phyloP scores from a whole-genome alignment of 2,329 filamentous ascomycete genomes.

The Penicillium sp. region DNA sequence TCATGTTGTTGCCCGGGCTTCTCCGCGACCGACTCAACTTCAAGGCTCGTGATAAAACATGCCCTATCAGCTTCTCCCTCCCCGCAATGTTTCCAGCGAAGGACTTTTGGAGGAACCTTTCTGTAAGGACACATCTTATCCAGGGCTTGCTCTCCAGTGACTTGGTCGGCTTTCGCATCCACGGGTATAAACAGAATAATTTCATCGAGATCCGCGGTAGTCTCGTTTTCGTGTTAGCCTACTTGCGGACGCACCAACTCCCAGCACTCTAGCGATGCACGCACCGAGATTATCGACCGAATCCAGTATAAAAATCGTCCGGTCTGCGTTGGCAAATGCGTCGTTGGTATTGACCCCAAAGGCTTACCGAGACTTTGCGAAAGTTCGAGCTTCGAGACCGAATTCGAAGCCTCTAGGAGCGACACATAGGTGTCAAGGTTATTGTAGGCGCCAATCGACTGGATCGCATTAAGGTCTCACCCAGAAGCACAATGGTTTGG shows the following conservation, averaged over 20 bases:
- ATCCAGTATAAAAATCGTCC: slow-evolving; percentile 80
- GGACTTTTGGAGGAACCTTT: slow-evolving; percentile 88
- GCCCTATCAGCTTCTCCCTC: slow-evolving; percentile 92
- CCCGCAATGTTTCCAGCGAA: slow-evolving; percentile 92
- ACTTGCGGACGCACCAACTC: background rate
- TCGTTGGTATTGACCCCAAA: slow-evolving; percentile 92
- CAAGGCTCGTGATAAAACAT: slow-evolving; percentile 65
- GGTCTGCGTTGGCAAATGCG: slow-evolving; percentile 85
- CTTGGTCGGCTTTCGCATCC: slow-evolving; percentile 95
- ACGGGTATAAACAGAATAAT: slow-evolving; percentile 88
- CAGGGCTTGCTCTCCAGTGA: slow-evolving; percentile 81
- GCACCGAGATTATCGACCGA: slow-evolving; percentile 70
- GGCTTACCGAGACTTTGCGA: slow-evolving; percentile 77
- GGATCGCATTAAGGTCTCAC: slow-evolving; percentile 95
- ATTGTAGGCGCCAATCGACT: slow-evolving; percentile 91
- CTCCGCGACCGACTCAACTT: slow-evolving; percentile 74
- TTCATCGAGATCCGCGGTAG: slow-evolving; percentile 85
- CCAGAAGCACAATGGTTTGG: slow-evolving; percentile 87
- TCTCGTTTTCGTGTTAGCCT: slow-evolving; percentile 58
- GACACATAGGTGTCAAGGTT: slow-evolving; percentile 84
- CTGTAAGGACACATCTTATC: slow-evolving; percentile 78
- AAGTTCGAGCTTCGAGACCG: slow-evolving; percentile 74
- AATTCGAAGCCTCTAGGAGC: slow-evolving; percentile 71
- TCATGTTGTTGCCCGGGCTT: slow-evolving; percentile 90
- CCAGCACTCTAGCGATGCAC: slow-evolving; percentile 30